Percentiles rank a stretch among this genome's conserved stretches.
Evolutionary conservation across 305 asterid species (phyloP).

Genomic region (Fraxinus nigra): DNA sequence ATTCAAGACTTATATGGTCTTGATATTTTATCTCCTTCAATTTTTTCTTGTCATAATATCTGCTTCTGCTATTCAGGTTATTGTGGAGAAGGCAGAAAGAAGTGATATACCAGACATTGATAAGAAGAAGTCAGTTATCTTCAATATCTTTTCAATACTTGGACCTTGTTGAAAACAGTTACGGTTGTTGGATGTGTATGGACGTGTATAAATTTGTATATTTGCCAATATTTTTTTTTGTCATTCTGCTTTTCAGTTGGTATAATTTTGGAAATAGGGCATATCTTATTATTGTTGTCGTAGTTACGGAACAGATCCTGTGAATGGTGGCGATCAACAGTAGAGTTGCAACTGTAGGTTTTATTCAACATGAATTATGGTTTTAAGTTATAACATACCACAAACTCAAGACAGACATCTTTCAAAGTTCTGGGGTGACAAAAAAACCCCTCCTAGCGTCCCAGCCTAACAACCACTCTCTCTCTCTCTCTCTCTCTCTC

Average conservation of each 20-base stretch:
- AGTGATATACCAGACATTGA: constrained; percentile 81
- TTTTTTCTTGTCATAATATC: background rate
- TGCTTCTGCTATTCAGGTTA: constrained; percentile 45
- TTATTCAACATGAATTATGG: background rate
- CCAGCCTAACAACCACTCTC: background rate
- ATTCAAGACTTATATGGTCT: constrained; percentile 12
- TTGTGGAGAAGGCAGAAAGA: constrained; percentile 82
- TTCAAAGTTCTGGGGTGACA: background rate
- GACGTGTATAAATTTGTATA: background rate
- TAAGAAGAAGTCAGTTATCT: constrained; percentile 60
- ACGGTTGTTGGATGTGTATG: background rate
- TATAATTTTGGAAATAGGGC: background rate
- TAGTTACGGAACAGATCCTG: background rate
- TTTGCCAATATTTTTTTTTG: background rate
- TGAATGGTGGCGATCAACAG: background rate
- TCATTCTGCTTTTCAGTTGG: background rate
- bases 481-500: background rate
- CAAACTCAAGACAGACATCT: background rate
- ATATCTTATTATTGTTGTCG: background rate
- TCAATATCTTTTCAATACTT: background rate
- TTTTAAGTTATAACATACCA: background rate
- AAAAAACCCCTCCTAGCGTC: background rate
- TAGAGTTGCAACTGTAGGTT: background rate
- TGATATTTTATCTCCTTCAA: background rate
- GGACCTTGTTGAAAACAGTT: background rate